A percentile compares a stretch with the other conserved stretches of the same genome.
Conservation (phyloP, 169 alveolate genomes). For the Plasmodium gaboni region DNA sequence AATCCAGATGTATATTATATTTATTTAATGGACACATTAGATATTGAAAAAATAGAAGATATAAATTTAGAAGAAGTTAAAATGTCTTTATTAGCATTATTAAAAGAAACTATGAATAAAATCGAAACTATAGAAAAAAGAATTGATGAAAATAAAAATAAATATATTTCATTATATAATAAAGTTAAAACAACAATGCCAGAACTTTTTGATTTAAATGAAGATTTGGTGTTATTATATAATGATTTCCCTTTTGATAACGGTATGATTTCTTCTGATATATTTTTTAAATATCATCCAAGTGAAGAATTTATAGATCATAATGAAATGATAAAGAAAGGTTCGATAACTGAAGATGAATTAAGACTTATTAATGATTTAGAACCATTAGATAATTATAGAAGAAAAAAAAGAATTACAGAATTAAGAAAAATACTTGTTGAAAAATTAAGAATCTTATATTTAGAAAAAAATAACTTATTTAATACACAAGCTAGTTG, state of each 20-base stretch:
- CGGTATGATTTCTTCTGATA: slow-evolving; percentile 36
- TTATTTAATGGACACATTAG: slow-evolving; percentile 7
- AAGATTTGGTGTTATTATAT: slow-evolving; percentile 16
- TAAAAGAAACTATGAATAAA: slow-evolving; percentile 14
- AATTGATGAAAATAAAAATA: slow-evolving; percentile 3
- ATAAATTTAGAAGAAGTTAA: neutral
- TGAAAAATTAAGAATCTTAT: slow-evolving; percentile 12
- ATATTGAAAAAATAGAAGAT: neutral
- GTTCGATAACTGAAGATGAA: neutral
- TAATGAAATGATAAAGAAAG: neutral
- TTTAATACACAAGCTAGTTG: slow-evolving; percentile 33
- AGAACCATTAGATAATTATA: slow-evolving; percentile 12
- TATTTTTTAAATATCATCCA: slow-evolving; percentile 36
- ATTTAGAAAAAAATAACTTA: slow-evolving; percentile 9
- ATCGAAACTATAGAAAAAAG: slow-evolving; percentile 1
- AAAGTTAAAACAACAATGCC: neutral
- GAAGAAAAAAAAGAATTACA: slow-evolving; percentile 8
- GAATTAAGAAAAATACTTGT: slow-evolving; percentile 31
- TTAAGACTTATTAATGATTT: slow-evolving; percentile 9
- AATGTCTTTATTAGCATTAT: neutral
- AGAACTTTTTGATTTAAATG: slow-evolving; percentile 11
- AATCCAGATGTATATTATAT: slow-evolving; percentile 11
- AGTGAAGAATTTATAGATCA: neutral
- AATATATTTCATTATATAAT: slow-evolving; percentile 1
- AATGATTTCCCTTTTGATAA: slow-evolving; percentile 31